These are phyloP conservation scores for Fusarium sp. DNA, from an alignment of 2,329 filamentous ascomycete species.

Conservation along the genomic window DNA sequence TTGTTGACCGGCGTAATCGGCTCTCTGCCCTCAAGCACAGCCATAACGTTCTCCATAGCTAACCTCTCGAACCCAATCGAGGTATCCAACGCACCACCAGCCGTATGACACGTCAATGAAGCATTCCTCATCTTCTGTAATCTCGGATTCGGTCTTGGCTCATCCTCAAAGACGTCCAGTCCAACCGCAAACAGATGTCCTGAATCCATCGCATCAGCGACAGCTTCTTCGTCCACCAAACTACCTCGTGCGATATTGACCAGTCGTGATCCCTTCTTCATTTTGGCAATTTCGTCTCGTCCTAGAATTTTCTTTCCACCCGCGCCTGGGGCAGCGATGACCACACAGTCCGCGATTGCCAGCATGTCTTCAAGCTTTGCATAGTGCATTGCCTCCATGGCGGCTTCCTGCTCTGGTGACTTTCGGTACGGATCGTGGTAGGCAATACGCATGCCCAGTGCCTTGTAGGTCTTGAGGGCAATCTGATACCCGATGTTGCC, in stretches of 20 bases:
- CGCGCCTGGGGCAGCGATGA: constrained; percentile 15
- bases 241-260: constrained; percentile 62
- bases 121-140: constrained; percentile 49
- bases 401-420: constrained; percentile 54
- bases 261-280: constrained; percentile 63
- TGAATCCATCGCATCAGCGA: constrained; percentile 30
- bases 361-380: constrained; percentile 18
- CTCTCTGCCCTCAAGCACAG: constrained; percentile 57
- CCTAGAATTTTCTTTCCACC: constrained; percentile 22
- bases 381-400: constrained; percentile 55
- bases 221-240: constrained; percentile 27
- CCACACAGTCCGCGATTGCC: constrained; percentile 17
- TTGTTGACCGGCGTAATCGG: constrained; percentile 45
- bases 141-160: constrained; percentile 35
- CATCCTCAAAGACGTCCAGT: constrained; percentile 40
- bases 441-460: constrained; percentile 67
- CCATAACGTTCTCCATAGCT: constrained; percentile 64
- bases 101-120: constrained; percentile 64
- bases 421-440: constrained; percentile 62
- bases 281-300: constrained; percentile 48
- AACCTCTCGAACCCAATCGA: constrained; percentile 64
- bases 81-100: constrained; percentile 65
- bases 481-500: constrained; percentile 66
- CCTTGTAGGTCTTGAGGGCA: constrained; percentile 64
- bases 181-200: constrained; percentile 42